Evolutionary conservation across 768 basidiomycete species (phyloP).

Genomic region (Guyanaporus albipodus): DNA sequence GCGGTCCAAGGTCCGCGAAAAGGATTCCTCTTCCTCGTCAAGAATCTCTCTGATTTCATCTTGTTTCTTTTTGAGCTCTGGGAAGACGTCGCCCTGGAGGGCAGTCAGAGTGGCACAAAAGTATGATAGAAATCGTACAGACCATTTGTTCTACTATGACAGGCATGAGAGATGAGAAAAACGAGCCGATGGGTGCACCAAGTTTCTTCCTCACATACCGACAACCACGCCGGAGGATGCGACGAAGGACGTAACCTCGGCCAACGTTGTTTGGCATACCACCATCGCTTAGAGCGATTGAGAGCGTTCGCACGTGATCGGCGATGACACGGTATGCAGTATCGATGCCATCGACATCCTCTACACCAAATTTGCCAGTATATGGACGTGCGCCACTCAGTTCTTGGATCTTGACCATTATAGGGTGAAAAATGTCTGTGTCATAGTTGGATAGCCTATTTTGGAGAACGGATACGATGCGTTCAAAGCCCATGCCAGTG

Average conservation of each 20-base stretch:
- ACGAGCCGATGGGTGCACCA: conserved; percentile 85
- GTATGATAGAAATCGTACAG: conserved; percentile 15
- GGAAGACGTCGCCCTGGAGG: conserved; percentile 77
- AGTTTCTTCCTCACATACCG: conserved; percentile 95
- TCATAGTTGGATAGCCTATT: conserved; percentile 95
- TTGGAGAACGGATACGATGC: conserved; percentile 91
- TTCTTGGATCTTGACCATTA: conserved; percentile 83
- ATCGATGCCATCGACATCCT: conserved; percentile 93
- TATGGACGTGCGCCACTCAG: conserved; percentile 88
- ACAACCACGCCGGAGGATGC: conserved; percentile 91
- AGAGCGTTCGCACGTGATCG: conserved; percentile 93
- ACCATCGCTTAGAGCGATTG: conserved; percentile 94
- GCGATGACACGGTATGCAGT: conserved; percentile 97
- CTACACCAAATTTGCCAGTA: conserved; percentile 86
- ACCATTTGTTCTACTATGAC: conserved; percentile 89
- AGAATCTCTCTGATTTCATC: conserved; percentile 91
- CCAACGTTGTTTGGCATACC: conserved; percentile 96
- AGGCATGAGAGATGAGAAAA: conserved; percentile 92
- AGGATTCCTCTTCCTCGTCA: conserved; percentile 96
- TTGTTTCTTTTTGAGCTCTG: conserved; percentile 81
- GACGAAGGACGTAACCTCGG: conserved; percentile 92
- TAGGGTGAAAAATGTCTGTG: conserved; percentile 90
- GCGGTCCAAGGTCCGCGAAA: conserved; percentile 94
- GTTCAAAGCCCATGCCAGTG: conserved; percentile 99
- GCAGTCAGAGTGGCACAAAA: conserved; percentile 6